Conservation (phyloP, 345 rosid species). For the Camelina sativa region DNA sequence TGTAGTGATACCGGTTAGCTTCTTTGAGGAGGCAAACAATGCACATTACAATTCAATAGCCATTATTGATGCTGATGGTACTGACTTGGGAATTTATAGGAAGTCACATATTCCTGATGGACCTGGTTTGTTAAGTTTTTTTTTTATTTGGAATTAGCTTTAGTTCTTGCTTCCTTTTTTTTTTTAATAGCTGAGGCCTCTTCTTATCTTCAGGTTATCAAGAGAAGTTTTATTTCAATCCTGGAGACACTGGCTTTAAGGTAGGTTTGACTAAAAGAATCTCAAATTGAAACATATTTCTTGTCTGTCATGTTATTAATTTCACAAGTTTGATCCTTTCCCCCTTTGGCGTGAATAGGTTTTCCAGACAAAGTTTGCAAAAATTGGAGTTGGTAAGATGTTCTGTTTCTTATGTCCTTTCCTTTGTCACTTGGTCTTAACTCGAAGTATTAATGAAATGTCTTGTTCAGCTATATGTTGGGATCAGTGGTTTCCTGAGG, state of each 20-base stretch:
- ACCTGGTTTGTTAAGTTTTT: slow-evolving; percentile 60
- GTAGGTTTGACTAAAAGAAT: slow-evolving; percentile 46
- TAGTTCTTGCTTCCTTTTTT: neutral
- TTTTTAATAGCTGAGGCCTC: slow-evolving; percentile 2
- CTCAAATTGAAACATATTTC: neutral
- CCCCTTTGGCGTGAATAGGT: slow-evolving; percentile 57
- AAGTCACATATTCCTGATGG: slow-evolving; percentile 99
- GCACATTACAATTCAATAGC: slow-evolving; percentile 93
- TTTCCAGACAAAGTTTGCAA: slow-evolving; percentile 83
- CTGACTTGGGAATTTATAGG: slow-evolving; percentile 90
- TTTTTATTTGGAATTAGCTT: slow-evolving; percentile 21
- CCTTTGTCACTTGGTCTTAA: slow-evolving; percentile 2
- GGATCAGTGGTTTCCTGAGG: slow-evolving; percentile 97
- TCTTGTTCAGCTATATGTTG: slow-evolving; percentile 78
- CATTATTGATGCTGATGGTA: slow-evolving; percentile 89
- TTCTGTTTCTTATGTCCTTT: slow-evolving; percentile 5
- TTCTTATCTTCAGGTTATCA: slow-evolving; percentile 66
- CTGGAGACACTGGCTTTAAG: slow-evolving; percentile 97
- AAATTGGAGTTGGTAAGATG: slow-evolving; percentile 86
- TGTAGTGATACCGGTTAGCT: slow-evolving; percentile 90
- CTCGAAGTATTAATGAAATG: slow-evolving; percentile 16
- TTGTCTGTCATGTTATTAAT: neutral
- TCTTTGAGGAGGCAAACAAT: slow-evolving; percentile 94
- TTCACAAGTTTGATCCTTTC: slow-evolving; percentile 6
- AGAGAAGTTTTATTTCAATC: slow-evolving; percentile 97